Evolutionary conservation across 2,329 filamentous ascomycete species (phyloP), one percentile per base, ranked within the genome.

Genomic region (Claviceps maximensis): DNA sequence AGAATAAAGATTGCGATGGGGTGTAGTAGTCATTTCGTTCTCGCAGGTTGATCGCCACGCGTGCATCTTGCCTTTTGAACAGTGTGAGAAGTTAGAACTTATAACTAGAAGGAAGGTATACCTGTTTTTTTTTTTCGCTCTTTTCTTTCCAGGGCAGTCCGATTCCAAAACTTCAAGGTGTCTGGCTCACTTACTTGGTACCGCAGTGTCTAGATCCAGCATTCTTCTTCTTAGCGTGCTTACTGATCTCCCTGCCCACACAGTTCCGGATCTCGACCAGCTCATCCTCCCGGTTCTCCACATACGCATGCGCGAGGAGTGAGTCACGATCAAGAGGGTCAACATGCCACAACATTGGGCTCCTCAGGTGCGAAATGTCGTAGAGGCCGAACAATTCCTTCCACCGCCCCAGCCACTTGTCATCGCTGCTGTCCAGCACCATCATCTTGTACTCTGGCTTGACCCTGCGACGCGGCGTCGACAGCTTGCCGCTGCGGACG

Each of bases 301-400:
- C 74, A 59, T 86, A 81, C 0, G 84, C 77, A 66, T 83, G 86
- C 1, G 81, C 83, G 23, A 90, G 69, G 59, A 91, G 69, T 0
- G 83, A 83, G 68, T 91, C 87, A 1, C 86, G 74, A 65, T 91
- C 86, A 1, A 78, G 73, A 0, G 87, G 87, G 61, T 91, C 86
- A 15, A 87, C 74, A 62, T 93, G 87, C 70, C 89, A 91, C 61
- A 90, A 86, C 83, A 91, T 86, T 0, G 86, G 87, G 58, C 85
- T 89, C 17, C 87, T 76, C 41, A 93, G 70, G 60, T 89, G 80
- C 1, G 77, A 74, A 47, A 91, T 91, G 49, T 82, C 77, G 46
- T 88, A 79, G 2, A 76, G 78, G 33, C 74, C 71, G 67, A 91
- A 91, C 3, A 85, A 74, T 15, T 74, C 70, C 46, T 86, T 79